These are phyloP conservation scores for Capsaspora owczarzaki DNA, from an alignment of 78 protist genomes.

Conservation along the genomic window DNA sequence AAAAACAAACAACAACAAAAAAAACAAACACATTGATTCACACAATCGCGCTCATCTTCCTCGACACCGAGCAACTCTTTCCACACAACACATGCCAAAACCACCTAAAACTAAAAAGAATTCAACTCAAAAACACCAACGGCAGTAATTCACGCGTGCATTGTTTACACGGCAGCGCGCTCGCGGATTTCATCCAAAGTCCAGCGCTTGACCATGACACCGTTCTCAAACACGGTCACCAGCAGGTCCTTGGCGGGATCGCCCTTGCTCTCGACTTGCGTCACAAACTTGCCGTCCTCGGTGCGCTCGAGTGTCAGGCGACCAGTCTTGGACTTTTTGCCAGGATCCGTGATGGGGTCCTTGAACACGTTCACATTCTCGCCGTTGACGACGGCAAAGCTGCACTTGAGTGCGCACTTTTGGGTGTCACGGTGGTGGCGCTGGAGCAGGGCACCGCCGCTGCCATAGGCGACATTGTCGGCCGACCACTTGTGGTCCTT, in stretches of 20 bases:
- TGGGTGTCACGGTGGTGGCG: conserved; percentile 35
- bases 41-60: too few species aligned
- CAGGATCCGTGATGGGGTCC: conserved; percentile 42
- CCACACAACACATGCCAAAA: too few species aligned
- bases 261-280: neutral
- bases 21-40: too few species aligned
- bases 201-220: too few species aligned
- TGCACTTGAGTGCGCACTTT: conserved; percentile 33
- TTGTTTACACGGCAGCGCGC: too few species aligned
- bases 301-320: neutral
- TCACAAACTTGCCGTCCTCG: neutral
- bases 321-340: conserved; percentile 30
- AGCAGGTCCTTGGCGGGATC: neutral
- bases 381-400: conserved; percentile 9
- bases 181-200: too few species aligned
- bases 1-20: too few species aligned
- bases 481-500: neutral
- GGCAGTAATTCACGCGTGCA: too few species aligned
- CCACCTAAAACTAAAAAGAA: too few species aligned
- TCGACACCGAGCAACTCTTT: too few species aligned
- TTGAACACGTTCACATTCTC: conserved; percentile 14
- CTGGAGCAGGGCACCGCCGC: conserved; percentile 44
- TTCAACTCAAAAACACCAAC: too few species aligned
- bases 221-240: neutral
- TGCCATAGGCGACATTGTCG: conserved; percentile 21